Conservation (phyloP, 495 filamentous ascomycete species). For the Tuber indicum region DNA sequence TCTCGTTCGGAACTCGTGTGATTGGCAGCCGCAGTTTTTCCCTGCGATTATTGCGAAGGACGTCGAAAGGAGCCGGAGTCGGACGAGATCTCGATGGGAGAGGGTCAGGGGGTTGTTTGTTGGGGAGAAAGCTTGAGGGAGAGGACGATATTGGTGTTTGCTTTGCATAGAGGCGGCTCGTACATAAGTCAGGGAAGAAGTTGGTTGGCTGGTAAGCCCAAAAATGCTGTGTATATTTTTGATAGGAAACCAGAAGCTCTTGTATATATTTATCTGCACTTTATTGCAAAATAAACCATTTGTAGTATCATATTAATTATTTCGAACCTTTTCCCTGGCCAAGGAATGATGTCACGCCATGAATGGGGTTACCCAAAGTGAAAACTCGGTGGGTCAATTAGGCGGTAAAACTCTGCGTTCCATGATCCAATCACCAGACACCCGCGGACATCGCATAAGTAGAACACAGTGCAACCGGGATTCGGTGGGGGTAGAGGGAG, state of each 20-base stretch:
- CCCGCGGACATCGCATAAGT: neutral
- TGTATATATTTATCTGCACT: neutral
- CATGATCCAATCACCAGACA: neutral
- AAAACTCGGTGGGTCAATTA: neutral
- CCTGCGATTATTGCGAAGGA: neutral
- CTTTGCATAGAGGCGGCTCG: neutral
- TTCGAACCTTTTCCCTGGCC: neutral
- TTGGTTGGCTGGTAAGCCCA: neutral
- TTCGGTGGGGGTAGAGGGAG: neutral
- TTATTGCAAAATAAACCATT: neutral
- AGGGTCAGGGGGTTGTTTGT: neutral
- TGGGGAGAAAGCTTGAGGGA: neutral
- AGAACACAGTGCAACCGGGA: neutral
- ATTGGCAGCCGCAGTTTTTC: neutral
- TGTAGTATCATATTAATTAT: neutral
- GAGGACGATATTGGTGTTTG: neutral
- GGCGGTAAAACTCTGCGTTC: neutral
- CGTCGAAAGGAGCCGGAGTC: neutral
- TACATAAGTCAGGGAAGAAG: neutral
- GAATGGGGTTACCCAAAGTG: neutral
- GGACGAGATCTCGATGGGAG: neutral
- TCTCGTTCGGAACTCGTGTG: neutral
- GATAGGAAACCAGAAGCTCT: neutral
- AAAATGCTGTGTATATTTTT: neutral
- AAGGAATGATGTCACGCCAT: neutral